Evolutionary conservation across 1,139 yeast species (phyloP).

Genomic region (Debaryomycetaceae sp.): DNA sequence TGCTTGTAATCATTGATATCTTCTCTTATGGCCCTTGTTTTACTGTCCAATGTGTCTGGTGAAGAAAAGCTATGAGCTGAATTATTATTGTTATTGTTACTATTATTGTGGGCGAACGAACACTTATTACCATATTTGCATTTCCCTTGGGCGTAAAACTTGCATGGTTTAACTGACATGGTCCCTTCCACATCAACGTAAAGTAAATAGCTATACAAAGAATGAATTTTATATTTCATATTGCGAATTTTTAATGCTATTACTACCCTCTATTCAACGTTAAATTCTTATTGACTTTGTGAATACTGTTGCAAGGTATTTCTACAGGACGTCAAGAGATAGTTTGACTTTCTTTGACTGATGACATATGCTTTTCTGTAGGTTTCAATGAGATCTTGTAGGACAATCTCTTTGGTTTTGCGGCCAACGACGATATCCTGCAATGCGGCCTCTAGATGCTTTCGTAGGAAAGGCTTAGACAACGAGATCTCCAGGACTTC

Average conservation of each 20-base stretch:
- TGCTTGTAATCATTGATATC: slow-evolving; percentile 12
- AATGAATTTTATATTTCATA: not conserved
- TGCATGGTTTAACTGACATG: slow-evolving; percentile 9
- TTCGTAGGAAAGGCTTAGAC: slow-evolving; percentile 85
- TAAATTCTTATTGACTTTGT: not conserved
- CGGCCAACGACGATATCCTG: slow-evolving; percentile 67
- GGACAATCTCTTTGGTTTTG: slow-evolving; percentile 50
- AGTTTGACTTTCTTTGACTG: slow-evolving; percentile 30
- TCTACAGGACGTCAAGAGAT: slow-evolving; percentile 23
- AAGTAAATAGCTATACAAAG: no score
- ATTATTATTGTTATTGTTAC: slow-evolving; percentile 7
- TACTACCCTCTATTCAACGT: not conserved
- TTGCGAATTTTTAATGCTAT: not conserved
- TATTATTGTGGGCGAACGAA: slow-evolving; percentile 16
- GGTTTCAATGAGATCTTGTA: slow-evolving; percentile 51
- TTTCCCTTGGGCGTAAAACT: slow-evolving; percentile 17
- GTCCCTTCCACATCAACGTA: not conserved
- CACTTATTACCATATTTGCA: slow-evolving; percentile 23
- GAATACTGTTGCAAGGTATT: slow-evolving; percentile 11
- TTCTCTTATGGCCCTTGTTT: slow-evolving; percentile 11
- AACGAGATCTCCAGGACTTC: slow-evolving; percentile 70
- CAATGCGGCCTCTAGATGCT: slow-evolving; percentile 67
- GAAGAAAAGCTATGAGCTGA: slow-evolving; percentile 8
- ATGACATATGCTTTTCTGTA: slow-evolving; percentile 60
- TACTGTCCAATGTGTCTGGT: slow-evolving; percentile 7